Evolutionary conservation across 1,284 basidiomycete species (phyloP).

Genomic region (Austroboletus novae-zelandiae): DNA sequence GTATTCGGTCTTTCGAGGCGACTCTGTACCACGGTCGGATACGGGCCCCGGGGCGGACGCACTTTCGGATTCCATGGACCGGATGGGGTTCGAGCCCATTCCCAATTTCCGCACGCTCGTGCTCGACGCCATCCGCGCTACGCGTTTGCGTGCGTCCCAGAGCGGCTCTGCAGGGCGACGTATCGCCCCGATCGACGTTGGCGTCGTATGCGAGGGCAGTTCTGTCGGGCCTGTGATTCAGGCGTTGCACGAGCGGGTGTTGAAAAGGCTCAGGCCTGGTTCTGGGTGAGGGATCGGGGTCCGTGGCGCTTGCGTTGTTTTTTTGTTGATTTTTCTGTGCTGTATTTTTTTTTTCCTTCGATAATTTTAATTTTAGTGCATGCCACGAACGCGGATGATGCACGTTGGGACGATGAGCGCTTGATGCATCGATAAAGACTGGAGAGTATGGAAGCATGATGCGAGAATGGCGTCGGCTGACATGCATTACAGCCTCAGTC

Average conservation of each 20-base stretch:
- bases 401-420: no score
- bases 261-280: constrained; percentile 26
- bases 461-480: no score
- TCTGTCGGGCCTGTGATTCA: constrained; percentile 48
- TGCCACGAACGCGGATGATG: no score
- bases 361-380: no score
- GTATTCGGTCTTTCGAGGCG: constrained; percentile 49
- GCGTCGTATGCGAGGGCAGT: constrained; percentile 56
- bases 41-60: background rate
- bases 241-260: constrained; percentile 45
- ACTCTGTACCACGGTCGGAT: background rate
- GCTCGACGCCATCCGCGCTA: constrained; percentile 34
- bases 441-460: no score
- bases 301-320: no score
- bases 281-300: background rate
- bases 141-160: constrained; percentile 8
- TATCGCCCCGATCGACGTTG: constrained; percentile 58
- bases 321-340: no score
- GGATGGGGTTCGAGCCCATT: constrained; percentile 54
- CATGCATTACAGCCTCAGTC: no score
- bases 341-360: no score
- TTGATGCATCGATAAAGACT: no score
- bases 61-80: constrained; percentile 3
- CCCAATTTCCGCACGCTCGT: constrained; percentile 56
- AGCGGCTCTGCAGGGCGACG: constrained; percentile 12